Evolutionary conservation across 257 asterid genomes (phyloP), one percentile per base, ranked within the genome.

Genomic region (Penstemon eatonii): DNA sequence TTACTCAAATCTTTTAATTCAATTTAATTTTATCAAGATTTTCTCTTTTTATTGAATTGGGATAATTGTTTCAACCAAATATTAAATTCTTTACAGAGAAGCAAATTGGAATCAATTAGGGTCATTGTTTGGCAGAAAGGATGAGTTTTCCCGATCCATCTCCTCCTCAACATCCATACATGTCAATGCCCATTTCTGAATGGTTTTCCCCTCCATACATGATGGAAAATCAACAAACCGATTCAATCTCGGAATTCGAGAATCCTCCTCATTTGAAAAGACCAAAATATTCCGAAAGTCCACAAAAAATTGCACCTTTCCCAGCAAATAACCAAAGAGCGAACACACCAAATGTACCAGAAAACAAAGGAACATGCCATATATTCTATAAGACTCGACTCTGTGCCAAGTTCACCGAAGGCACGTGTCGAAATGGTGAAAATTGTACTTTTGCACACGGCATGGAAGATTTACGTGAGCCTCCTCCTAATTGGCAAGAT

Each of bases 401-500:
- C 38, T 92, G 97, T 18, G 81, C 80, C 4, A 88, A 82, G 46
- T 92, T 86, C 78, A 66, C 61, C 66, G 89, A 86, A 9, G 96
- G 97, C 44, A 80, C 56, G 3, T 92, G 97, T 56, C 70, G 79
- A 46, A 92, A 90, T 72, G 98, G 97, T 0, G 93, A 86, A 8
- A 72, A 70, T 6, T 92, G 98, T 73, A 80, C 89, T 8, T 92
- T 87, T 64, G 98, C 97, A 36, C 98, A 92, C 54, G 97, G 98
- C 9, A 19, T 10, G 15, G 81, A 81, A 7, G 98, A 89, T 60
- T 39, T 83, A 71, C 83, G 91, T 0, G 81, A 82, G 56, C 98
- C 96, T 4, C 93, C 98, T 4, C 96, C 87, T 0, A 84, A 92
- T 69, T 89, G 97, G 97, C 95, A 92, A 62, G 97, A 89, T 0